Conservation (phyloP, 345 rosid genomes). For the Hibiscus syriacus region DNA sequence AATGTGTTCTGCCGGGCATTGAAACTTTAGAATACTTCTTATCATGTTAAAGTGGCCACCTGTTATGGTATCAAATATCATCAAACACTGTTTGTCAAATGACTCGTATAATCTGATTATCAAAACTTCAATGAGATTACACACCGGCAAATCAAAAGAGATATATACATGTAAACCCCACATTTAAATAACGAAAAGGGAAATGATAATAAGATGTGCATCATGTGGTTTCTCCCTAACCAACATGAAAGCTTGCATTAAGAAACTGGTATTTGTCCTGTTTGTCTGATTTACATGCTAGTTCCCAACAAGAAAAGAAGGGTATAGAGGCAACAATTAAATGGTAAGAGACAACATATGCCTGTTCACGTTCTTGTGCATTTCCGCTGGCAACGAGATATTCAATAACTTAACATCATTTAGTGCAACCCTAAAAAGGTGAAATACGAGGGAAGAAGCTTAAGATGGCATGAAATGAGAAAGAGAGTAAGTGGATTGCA, state of each 20-base stretch:
- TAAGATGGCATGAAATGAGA: neutral
- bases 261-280: neutral
- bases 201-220: neutral
- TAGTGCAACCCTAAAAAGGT: neutral
- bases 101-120: neutral
- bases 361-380: neutral
- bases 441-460: neutral
- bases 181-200: neutral
- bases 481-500: neutral
- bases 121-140: neutral
- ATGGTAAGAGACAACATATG: neutral
- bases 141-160: neutral
- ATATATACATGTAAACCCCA: neutral
- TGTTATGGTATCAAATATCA: slow-evolving; percentile 23
- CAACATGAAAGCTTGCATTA: neutral
- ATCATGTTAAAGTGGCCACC: slow-evolving; percentile 58
- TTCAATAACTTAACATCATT: neutral
- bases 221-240: neutral
- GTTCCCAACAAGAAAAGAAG: neutral
- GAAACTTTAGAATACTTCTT: slow-evolving; percentile 42
- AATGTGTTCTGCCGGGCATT: slow-evolving; percentile 66
- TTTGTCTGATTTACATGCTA: neutral
- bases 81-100: neutral
- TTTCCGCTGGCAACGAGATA: neutral
- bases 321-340: neutral